A percentile compares a stretch with the other conserved stretches of the same genome.
phyloP scores from a whole-genome alignment of 1,284 basidiomycete genomes.

The Pascua guehoae region DNA sequence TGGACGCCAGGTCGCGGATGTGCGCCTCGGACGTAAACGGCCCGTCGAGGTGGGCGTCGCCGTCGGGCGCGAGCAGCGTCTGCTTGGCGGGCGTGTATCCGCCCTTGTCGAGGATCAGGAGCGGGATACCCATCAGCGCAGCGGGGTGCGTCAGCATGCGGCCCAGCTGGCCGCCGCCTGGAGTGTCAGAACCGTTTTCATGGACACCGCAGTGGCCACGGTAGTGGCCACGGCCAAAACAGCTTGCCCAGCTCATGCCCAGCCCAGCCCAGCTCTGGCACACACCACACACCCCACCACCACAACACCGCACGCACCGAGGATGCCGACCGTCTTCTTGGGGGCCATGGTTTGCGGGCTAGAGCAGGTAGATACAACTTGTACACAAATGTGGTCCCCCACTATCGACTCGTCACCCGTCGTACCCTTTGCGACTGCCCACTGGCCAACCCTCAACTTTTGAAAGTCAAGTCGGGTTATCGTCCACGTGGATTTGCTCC shows the following conservation, averaged over 20 bases:
- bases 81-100: constrained; percentile 85
- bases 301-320: constrained; percentile 32
- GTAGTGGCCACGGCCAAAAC: too few relatives aligned
- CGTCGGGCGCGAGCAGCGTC: constrained; percentile 60
- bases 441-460: too few relatives aligned
- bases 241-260: too few relatives aligned
- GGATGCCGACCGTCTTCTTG: constrained; percentile 47
- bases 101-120: constrained; percentile 85
- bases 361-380: not conserved
- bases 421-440: too few relatives aligned
- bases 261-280: not conserved
- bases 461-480: too few relatives aligned
- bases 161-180: constrained; percentile 95
- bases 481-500: too few relatives aligned
- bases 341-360: constrained; percentile 32
- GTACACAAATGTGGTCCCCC: too few relatives aligned
- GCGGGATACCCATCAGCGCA: constrained; percentile 76
- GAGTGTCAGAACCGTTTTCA: not conserved
- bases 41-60: constrained; percentile 73
- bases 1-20: constrained; percentile 73
- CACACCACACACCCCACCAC: not conserved
- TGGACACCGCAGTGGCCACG: too few relatives aligned
- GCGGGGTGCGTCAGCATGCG: constrained; percentile 95
- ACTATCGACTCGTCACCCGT: too few relatives aligned
- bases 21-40: constrained; percentile 78